phyloP scores from a whole-genome alignment of 2,329 filamentous ascomycete species.

The Colletotrichum tabaci region DNA sequence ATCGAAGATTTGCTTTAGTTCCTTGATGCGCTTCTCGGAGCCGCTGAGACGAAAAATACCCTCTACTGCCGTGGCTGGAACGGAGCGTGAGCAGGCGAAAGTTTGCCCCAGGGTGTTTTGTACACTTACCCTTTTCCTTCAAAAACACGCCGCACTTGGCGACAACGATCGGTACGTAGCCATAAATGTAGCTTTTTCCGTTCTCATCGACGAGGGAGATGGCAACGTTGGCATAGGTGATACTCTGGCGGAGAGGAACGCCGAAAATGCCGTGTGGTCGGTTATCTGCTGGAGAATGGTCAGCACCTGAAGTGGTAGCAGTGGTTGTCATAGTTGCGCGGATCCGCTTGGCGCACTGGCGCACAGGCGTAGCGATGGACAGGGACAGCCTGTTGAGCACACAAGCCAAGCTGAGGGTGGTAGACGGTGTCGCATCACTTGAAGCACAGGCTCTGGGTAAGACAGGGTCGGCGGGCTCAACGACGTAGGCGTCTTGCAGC shows the following conservation, averaged over 20 bases:
- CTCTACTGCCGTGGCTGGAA: slow-evolving; percentile 89
- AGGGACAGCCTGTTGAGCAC: slow-evolving; percentile 39
- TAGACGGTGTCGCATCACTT: slow-evolving; percentile 41
- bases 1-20: slow-evolving; percentile 91
- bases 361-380: slow-evolving; percentile 37
- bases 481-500: slow-evolving; percentile 38
- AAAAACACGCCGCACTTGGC: slow-evolving; percentile 98
- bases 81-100: slow-evolving; percentile 46
- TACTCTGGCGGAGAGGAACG: slow-evolving; percentile 92
- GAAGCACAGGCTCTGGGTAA: slow-evolving; percentile 34
- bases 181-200: slow-evolving; percentile 96
- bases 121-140: slow-evolving; percentile 90
- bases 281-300: slow-evolving; percentile 54
- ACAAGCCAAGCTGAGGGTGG: background rate
- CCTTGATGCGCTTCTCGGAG: slow-evolving; percentile 98
- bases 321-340: slow-evolving; percentile 30
- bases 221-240: slow-evolving; percentile 97
- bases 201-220: slow-evolving; percentile 95
- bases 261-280: slow-evolving; percentile 88
- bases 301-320: slow-evolving; percentile 45
- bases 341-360: slow-evolving; percentile 35
- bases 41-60: slow-evolving; percentile 97
- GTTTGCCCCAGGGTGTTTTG: background rate
- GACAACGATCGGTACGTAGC: slow-evolving; percentile 97
- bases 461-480: slow-evolving; percentile 3